Conservation (phyloP, 1,284 basidiomycete species). For the Tranzscheliella williamsii region DNA sequence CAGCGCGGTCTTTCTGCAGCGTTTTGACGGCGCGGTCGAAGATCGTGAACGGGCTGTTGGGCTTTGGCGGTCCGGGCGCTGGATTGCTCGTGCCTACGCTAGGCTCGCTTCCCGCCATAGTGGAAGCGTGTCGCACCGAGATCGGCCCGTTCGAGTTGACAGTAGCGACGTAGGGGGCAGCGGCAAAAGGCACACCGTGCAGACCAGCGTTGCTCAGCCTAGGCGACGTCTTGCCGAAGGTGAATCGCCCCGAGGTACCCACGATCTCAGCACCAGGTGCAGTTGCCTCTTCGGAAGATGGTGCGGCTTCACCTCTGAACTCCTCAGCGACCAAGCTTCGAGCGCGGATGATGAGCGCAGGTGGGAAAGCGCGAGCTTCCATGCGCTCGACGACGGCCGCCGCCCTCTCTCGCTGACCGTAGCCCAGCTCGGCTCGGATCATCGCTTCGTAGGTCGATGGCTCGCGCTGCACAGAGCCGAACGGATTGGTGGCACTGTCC, state of each 20-base stretch:
- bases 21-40: constrained; percentile 87
- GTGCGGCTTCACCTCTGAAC: not conserved
- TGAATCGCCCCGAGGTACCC: constrained; percentile 1
- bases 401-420: constrained; percentile 74
- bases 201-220: not conserved
- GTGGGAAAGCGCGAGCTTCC: constrained; percentile 68
- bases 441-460: constrained; percentile 87
- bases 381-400: constrained; percentile 74
- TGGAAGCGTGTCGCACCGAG: constrained; percentile 37
- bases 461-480: constrained; percentile 81
- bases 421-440: constrained; percentile 85
- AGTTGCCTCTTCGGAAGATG: not conserved
- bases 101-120: constrained; percentile 17
- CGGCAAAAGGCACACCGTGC: not conserved
- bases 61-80: constrained; percentile 48
- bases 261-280: not conserved
- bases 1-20: constrained; percentile 79
- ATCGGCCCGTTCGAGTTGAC: not conserved
- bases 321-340: constrained; percentile 32
- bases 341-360: constrained; percentile 57
- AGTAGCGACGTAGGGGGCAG: not conserved
- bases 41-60: constrained; percentile 62
- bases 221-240: constrained; percentile 22
- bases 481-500: constrained; percentile 7
- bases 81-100: constrained; percentile 21